Evolutionary conservation across 495 filamentous ascomycete genomes (phyloP).

Genomic region (Aspergillus taichungensis): DNA sequence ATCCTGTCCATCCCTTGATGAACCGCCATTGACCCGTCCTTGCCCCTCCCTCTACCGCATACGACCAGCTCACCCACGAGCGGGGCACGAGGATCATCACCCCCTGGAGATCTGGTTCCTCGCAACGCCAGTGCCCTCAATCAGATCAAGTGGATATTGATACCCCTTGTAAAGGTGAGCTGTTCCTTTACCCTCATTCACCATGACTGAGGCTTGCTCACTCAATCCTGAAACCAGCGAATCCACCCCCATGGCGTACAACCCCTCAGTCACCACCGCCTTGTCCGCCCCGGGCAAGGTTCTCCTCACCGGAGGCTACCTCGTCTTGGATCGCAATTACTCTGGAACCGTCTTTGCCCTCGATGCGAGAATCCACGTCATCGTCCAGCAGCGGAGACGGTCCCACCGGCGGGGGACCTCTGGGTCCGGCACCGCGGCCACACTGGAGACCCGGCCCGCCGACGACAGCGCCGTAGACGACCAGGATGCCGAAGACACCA

Average conservation of each 20-base stretch:
- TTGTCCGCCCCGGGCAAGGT: constrained; percentile 95
- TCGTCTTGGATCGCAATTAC: constrained; percentile 82
- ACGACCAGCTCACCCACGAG: no score
- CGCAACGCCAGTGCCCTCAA: no score
- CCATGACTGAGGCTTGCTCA: no score
- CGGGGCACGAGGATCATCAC: no score
- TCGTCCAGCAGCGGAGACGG: constrained; percentile 50
- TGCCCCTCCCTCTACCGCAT: no score
- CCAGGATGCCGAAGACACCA: constrained; percentile 37
- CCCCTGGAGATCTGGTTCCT: no score
- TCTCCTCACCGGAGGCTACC: constrained; percentile 85
- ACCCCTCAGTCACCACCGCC: constrained; percentile 39
- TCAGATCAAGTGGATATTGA: no score
- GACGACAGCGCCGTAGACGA: constrained; percentile 11
- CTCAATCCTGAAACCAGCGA: neutral
- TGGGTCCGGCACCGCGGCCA: constrained; percentile 2
- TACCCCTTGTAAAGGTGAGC: no score
- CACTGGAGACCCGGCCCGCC: neutral
- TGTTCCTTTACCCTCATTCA: no score
- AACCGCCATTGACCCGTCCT: no score
- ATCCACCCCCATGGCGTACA: neutral
- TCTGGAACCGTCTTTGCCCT: constrained; percentile 90
- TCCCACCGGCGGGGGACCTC: constrained; percentile 22
- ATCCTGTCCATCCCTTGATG: no score
- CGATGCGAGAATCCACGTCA: constrained; percentile 82